Base-by-base conservation (phyloP, 257 asterid species). In the Solanum chmielewskii region DNA sequence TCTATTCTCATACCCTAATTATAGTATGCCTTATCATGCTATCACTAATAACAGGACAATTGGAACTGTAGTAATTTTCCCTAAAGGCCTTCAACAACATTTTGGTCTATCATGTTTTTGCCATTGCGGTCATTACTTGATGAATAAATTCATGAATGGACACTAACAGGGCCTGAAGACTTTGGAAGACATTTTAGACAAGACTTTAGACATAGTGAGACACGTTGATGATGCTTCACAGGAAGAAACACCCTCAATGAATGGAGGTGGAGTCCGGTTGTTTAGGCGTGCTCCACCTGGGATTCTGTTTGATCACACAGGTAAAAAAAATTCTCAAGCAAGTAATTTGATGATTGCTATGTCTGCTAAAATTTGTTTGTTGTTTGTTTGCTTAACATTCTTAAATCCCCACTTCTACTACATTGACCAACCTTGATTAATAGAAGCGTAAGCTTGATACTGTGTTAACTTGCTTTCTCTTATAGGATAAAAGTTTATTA, bases 281-380 rank as follows among this genome's bases (percentile, higher is more conserved):
- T 96, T 96, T 89, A 93, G 87, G 91, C 90, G 52, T 49, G 98
- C 98, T 86, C 98, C 98, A 5, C 86, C 35, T 15, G 99, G 99
- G 85, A 94, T 95, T 86, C 91, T 91, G 77, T 95, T 95, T 84
- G 98, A 95, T 90, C 93, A 80, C 85, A 80, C 85, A 80, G 85
- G 85, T 80, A 80, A 80, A 47, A 49, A 41, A 45, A 80, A 47
- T 16, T 29, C 27, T 80, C 7, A 29, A 47, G 44, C 85, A 80
- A 47, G 29, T 29, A 29, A 49, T 47, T 49, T 47, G 20, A 23
- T 33, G 31, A 52, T 80, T 47, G 85, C 29, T 80, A 29, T 2
- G 14, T 47, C 27, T 0, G 29, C 29, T 47, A 10, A 16, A 8
- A 45, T 45, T 9, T 78, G 64, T 16, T 45, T 45, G 64, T 78